phyloP scores from a whole-genome alignment of 805 yeast species.

The Metschnikowia cubensis region DNA sequence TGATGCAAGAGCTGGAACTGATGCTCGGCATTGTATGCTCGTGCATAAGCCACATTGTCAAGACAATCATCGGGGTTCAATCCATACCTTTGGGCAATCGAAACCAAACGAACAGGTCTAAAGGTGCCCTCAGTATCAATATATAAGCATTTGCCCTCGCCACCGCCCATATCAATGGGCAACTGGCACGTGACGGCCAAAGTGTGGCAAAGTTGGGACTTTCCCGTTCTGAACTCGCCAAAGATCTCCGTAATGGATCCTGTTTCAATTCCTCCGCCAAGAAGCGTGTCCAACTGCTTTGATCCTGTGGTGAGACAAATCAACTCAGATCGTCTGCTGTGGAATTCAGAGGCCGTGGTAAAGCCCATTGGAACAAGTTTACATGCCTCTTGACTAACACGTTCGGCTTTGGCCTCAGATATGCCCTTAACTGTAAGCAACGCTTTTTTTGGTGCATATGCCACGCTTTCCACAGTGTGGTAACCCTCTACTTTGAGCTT shows the following conservation, averaged over 20 bases:
- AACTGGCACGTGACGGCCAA: conserved; percentile 94
- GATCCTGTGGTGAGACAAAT: conserved; percentile 95
- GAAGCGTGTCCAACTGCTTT: conserved; percentile 82
- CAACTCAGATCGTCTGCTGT: conserved; percentile 81
- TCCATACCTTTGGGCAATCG: conserved; percentile 89
- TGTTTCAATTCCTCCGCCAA: conserved; percentile 97
- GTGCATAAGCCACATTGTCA: conserved; percentile 94
- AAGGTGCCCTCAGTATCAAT: conserved; percentile 98
- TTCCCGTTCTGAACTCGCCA: conserved; percentile 98
- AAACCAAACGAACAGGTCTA: conserved; percentile 83
- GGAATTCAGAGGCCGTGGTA: conserved; percentile 94
- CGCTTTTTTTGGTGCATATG: conserved; percentile 85
- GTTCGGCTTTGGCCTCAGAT: conserved; percentile 92
- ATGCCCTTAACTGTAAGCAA: conserved; percentile 82
- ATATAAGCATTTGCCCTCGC: conserved; percentile 94
- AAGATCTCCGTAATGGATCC: conserved; percentile 95
- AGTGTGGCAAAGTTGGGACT: conserved; percentile 95
- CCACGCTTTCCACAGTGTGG: conserved; percentile 88
- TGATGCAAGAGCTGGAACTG: conserved; percentile 80
- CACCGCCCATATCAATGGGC: conserved; percentile 96
- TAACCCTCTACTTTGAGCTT: conserved; percentile 80
- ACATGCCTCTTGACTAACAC: conserved; percentile 75
- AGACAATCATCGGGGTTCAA: conserved; percentile 90
- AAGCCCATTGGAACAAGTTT: conserved; percentile 92
- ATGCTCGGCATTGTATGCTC: conserved; percentile 97